Base-by-base conservation (phyloP, 192 early-diverging fungal species). In the Umbelopsis isabellina region DNA sequence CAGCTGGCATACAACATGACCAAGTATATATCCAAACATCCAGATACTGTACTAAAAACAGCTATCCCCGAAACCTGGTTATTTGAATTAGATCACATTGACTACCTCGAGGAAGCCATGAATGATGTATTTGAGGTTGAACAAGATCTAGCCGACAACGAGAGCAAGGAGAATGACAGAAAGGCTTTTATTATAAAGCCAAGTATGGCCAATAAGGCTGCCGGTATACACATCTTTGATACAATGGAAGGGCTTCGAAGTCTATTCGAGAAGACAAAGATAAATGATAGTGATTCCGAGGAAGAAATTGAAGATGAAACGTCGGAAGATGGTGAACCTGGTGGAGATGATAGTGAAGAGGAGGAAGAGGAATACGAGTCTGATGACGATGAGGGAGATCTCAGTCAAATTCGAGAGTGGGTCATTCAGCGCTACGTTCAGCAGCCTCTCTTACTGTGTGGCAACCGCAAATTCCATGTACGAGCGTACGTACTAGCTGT, bases 51-150 rank as follows among this genome's bases (percentile, higher is more conserved):
- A 3, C 66, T 90, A n/a, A 69, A 69, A 44, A 47, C 41, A 0
- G 81, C 84, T 1, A 83, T 89, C 9, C 89, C 89, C 6, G 86
- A 87, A 50, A 90, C 89, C 7, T 90, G 86, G 86, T 69, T 83
- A 41, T 82, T 90, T 23, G 89, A 90, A 72, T 71, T 90, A 0
- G 86, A 86, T 67, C 86, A 90, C 53, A 71, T 84, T 9, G 87
- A 90, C 23, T 90, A 90, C 64, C 50, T 90, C 46, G 89, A 90
- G 16, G 89, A 90, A 72, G 89, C 89, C 11, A 74, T 90, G 69
- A 86, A 87, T 71, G 89, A 90, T 65, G 85, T 85, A 49, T 90
- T 83, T 64, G 89, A 90, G 53, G 86, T 90, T 0, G 86, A 86
- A 18, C 68, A 82, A 33, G 89, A 85, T 35, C 73, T 89, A 52